These are phyloP conservation scores for Esteya vermicola DNA, from an alignment of 2,329 filamentous ascomycete genomes.

Conservation along the genomic window DNA sequence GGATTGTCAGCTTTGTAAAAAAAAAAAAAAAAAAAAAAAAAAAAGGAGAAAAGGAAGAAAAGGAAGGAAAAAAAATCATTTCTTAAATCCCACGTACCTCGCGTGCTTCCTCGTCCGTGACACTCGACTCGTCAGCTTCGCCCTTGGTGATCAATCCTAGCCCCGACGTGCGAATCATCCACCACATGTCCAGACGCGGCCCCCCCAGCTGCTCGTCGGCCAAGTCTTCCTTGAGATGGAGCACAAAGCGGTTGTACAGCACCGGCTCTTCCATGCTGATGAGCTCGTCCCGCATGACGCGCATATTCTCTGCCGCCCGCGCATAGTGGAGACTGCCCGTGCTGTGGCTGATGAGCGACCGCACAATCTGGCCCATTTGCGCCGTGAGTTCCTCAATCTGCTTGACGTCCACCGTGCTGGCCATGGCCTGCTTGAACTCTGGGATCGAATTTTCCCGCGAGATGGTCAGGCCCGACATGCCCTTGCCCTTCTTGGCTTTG, in stretches of 20 bases:
- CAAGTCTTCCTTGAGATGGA: constrained; percentile 56
- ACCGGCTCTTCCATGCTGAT: constrained; percentile 60
- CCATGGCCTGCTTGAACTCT: constrained; percentile 73
- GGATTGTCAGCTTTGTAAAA: not conserved
- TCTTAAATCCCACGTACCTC: constrained; percentile 27
- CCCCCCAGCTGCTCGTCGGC: constrained; percentile 57
- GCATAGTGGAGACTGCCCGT: constrained; percentile 64
- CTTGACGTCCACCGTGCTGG: constrained; percentile 41
- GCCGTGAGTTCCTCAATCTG: constrained; percentile 53
- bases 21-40: too few relatives aligned
- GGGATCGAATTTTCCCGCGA: constrained; percentile 65
- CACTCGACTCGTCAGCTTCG: constrained; percentile 47
- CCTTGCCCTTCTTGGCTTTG: constrained; percentile 11
- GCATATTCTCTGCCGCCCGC: constrained; percentile 59
- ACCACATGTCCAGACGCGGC: constrained; percentile 74
- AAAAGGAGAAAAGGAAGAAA: too few relatives aligned
- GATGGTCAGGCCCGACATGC: constrained; percentile 18
- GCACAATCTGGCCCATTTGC: constrained; percentile 62
- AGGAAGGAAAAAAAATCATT: too few relatives aligned
- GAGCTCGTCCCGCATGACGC: constrained; percentile 66
- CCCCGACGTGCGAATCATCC: constrained; percentile 47
- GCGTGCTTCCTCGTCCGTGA: constrained; percentile 57
- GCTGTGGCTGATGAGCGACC: constrained; percentile 53
- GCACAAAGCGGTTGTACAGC: constrained; percentile 63
- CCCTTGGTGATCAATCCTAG: constrained; percentile 60